Evolutionary conservation across 2,329 filamentous ascomycete species (phyloP).

Genomic region (Alternaria arbusti): DNA sequence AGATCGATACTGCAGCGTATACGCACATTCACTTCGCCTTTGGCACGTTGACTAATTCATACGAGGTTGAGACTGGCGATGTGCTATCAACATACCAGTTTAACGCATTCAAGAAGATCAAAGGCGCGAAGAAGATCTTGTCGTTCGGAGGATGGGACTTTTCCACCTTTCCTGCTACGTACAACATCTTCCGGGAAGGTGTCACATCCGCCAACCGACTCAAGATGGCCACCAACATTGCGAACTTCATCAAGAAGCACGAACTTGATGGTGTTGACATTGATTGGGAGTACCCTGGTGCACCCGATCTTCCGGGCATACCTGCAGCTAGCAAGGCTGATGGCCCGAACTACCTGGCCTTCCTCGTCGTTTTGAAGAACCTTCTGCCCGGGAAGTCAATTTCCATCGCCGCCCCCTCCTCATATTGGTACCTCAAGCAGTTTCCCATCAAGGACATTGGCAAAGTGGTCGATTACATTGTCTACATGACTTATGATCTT

Average conservation of each 20-base stretch:
- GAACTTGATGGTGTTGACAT: constrained; percentile 50
- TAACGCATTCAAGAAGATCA: constrained; percentile 9
- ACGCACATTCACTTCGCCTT: constrained; percentile 26
- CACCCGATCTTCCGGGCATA: constrained; percentile 46
- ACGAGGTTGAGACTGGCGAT: background rate
- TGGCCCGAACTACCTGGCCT: background rate
- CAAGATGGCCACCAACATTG: constrained; percentile 33
- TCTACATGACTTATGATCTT: constrained; percentile 47
- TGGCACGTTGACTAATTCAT: background rate
- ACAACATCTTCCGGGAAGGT: constrained; percentile 48
- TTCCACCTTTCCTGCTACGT: constrained; percentile 49
- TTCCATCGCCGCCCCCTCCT: constrained; percentile 36
- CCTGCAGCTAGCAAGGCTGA: constrained; percentile 19
- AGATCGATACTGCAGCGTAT: constrained; percentile 3
- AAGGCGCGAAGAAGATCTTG: constrained; percentile 48
- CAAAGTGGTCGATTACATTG: constrained; percentile 33
- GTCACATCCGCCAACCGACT: constrained; percentile 48
- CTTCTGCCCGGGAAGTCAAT: constrained; percentile 25
- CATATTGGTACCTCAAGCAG: constrained; percentile 36
- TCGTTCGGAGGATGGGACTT: constrained; percentile 57
- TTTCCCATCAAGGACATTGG: constrained; percentile 33
- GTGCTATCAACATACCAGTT: constrained; percentile 8
- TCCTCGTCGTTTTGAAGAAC: background rate
- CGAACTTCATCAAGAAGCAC: constrained; percentile 27
- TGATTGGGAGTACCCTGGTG: constrained; percentile 53